A percentile compares a stretch with the other conserved stretches of the same genome.
Evolutionary conservation across 352 stramenopile species (phyloP).

Genomic region (Globisporangium alternatum): DNA sequence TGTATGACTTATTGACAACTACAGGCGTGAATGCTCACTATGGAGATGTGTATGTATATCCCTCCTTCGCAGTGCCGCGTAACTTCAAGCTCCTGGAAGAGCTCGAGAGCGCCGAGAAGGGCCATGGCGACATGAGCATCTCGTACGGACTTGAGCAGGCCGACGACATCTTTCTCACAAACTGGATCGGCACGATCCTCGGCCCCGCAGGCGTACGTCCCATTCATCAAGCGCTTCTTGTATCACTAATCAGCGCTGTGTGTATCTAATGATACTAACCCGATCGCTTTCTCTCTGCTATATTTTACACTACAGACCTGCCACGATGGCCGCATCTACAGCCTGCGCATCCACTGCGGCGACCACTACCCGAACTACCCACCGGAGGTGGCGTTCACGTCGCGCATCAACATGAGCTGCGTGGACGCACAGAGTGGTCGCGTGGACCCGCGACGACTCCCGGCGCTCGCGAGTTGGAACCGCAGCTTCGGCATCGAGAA

Average conservation of each 20-base stretch:
- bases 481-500: slow-evolving; percentile 90
- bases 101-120: slow-evolving; percentile 91
- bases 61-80: slow-evolving; percentile 58
- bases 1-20: too few relatives aligned
- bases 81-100: slow-evolving; percentile 95
- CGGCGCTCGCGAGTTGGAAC: slow-evolving; percentile 75
- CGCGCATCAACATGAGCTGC: slow-evolving; percentile 97
- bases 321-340: slow-evolving; percentile 96
- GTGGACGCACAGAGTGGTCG: slow-evolving; percentile 89
- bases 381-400: slow-evolving; percentile 94
- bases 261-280: background rate
- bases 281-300: background rate
- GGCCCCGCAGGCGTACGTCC: slow-evolving; percentile 91
- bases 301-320: slow-evolving; percentile 68
- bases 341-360: slow-evolving; percentile 92
- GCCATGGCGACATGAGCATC: slow-evolving; percentile 92
- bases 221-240: background rate
- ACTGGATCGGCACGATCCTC: slow-evolving; percentile 98
- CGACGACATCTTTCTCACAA: slow-evolving; percentile 97
- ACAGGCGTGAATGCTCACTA: background rate
- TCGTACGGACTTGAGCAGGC: slow-evolving; percentile 94
- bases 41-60: background rate
- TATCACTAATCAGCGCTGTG: background rate
- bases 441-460: slow-evolving; percentile 74
- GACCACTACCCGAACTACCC: slow-evolving; percentile 94